phyloP scores from a whole-genome alignment of 768 basidiomycete species.

The Dacryopinax spathularia region DNA sequence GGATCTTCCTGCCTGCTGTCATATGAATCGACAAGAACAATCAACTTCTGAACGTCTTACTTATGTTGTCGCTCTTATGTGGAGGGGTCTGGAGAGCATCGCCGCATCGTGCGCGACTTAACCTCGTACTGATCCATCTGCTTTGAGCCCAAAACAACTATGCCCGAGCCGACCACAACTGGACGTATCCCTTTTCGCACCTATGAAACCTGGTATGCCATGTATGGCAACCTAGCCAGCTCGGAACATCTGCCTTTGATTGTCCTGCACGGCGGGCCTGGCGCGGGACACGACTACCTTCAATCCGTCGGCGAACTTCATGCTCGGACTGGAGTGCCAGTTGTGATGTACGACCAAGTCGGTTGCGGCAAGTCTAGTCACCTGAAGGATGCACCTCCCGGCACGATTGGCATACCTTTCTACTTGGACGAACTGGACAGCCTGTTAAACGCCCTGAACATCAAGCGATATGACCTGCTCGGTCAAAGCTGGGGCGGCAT shows the following conservation, averaged over 20 bases:
- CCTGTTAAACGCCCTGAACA: conserved; percentile 30
- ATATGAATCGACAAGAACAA: too few species aligned
- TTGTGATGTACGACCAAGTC: conserved; percentile 44
- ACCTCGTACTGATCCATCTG: too few species aligned
- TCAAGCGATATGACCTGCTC: conserved; percentile 30
- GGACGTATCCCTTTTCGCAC: neutral
- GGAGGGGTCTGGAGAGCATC: too few species aligned
- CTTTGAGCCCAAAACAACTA: too few species aligned
- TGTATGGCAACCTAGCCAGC: conserved; percentile 5
- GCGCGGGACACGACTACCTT: conserved; percentile 31
- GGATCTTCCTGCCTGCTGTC: too few species aligned
- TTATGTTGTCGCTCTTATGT: too few species aligned
- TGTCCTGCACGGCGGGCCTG: conserved; percentile 38
- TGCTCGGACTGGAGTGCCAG: conserved; percentile 24
- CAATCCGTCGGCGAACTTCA: conserved; percentile 29
- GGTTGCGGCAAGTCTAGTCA: conserved; percentile 36
- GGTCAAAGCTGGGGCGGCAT: conserved; percentile 35
- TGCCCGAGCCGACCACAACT: neutral
- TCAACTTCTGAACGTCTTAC: too few species aligned
- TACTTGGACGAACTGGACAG: conserved; percentile 41
- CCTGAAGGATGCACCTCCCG: conserved; percentile 25
- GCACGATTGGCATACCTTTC: conserved; percentile 28
- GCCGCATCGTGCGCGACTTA: too few species aligned
- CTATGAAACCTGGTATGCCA: conserved; percentile 9
- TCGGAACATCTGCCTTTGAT: conserved; percentile 26